phyloP scores from a whole-genome alignment of 2,329 filamentous ascomycete genomes.

The Penicillium crustosum region DNA sequence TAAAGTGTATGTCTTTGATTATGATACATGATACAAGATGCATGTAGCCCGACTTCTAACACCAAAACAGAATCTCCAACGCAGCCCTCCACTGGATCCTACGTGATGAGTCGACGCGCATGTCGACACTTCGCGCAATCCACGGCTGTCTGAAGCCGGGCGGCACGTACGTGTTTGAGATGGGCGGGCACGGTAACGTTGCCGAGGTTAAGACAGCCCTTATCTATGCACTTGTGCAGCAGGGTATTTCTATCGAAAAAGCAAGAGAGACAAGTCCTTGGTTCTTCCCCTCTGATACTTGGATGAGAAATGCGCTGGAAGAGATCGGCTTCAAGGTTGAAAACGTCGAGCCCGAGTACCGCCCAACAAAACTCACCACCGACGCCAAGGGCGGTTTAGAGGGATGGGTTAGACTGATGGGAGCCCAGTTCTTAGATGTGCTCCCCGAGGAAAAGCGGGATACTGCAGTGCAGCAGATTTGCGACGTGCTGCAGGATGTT shows the following conservation, averaged over 20 bases:
- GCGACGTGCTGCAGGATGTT: constrained; percentile 55
- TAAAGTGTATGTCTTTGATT: constrained; percentile 50
- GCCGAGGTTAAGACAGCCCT: constrained; percentile 62
- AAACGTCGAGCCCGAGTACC: constrained; percentile 61
- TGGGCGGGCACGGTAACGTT: constrained; percentile 70
- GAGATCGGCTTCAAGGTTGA: constrained; percentile 50
- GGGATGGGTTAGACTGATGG: constrained; percentile 67
- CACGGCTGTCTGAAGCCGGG: constrained; percentile 54
- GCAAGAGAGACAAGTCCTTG: constrained; percentile 60
- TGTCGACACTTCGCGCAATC: constrained; percentile 55
- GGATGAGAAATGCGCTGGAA: constrained; percentile 49
- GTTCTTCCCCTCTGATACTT: constrained; percentile 69
- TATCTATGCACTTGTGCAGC: constrained; percentile 52
- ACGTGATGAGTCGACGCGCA: constrained; percentile 45
- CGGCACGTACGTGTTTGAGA: constrained; percentile 66
- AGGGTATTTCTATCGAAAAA: constrained; percentile 52
- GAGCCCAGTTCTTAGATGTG: constrained; percentile 57
- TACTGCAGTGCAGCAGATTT: constrained; percentile 54
- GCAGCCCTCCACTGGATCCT: constrained; percentile 69
- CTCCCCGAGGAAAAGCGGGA: constrained; percentile 53
- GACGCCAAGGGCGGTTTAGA: constrained; percentile 55
- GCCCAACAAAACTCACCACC: constrained; percentile 57
- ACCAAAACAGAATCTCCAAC: constrained; percentile 53
- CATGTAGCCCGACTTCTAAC: background rate
- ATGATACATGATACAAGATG: background rate